Evolutionary conservation across 78 protist species (phyloP), one percentile per base, ranked within the genome.

Genomic region (Polysphondylium violaceum): DNA sequence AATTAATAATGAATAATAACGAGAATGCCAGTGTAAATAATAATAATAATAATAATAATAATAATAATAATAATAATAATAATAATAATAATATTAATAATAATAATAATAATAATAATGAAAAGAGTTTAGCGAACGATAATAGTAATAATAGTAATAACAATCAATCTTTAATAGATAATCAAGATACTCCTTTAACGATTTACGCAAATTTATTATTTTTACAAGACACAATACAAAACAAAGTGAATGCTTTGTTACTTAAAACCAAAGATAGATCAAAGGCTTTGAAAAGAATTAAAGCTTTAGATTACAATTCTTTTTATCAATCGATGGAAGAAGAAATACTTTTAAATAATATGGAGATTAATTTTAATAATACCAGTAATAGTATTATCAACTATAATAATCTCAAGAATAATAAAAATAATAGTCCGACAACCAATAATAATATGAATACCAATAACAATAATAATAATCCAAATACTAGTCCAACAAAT

Each of bases 391-490:
- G 4, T 33, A 61, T 5, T 33, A 33, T 9, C 17, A 33, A 33
- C 23, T 2, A 27, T 33, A 33, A 8, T 3, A 61, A 61, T 35
- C 27, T 14, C 35, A 61, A 33, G 27, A 61, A 0, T 19, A 33
- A 33, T 63, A 63, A 36, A 21, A 12, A 63, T 36, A 17, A 35
- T 63, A 16, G 19, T 63, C 8, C 17, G 14, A 29, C 3, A 31
- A 63, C 31, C 36, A 63, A 3, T 63, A 35, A 16, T 35, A 63
- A 16, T 63, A 63, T 36, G 12, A 63, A 63, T 63, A 63, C 31
- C 17, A 63, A 63, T 17, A 63, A 38, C 36, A 63, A 63, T 63
- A 63, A 63, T 63, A 63, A 29, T 59, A 59, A 29, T 35, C 17
- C 17, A 36, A 63, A 63, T 35, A 63, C 19, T 19, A 63, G 27